Evolutionary conservation across 225 moss, liverwort and hornwort genomes (phyloP), one percentile per base, ranked within the genome.

Genomic region (Straminergon stramineum): DNA sequence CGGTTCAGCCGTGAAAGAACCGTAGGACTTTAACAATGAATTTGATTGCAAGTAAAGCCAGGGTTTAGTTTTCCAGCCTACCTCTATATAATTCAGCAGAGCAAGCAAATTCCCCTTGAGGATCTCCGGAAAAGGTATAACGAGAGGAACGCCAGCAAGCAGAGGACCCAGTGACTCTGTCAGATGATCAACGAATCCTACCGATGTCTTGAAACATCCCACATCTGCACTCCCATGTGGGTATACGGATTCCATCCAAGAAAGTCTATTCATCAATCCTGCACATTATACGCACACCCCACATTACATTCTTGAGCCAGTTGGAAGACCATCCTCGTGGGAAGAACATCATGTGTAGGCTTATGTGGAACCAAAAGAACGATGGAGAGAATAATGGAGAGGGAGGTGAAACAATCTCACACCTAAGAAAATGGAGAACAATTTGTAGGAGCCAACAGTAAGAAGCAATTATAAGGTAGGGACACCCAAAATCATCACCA

Each of bases 161-260:
- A 93, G 84, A 85, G 92, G 81, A 76, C 90, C 93, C 77, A 93
- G 76, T 57, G 93, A 87, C 82, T 93, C 93, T 45, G 93, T 93
- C 41, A 93, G 82, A 85, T 93, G 93, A 87, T 93, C 93, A 37
- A 93, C 84, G 77, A 93, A 93, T 77, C 92, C 93, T 51, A 92
- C 85, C 53, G 93, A 67, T 77, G 93, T 92, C 75, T 92, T 93
- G 85, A 93, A 93, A 82, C 93, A 93, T 87, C 88, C 93, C 80
- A 92, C 86, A 57, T 93, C 93, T 34, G 73, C 43, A 84, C 67
- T 84, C 41, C 48, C 80, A 86, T 92, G 86, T 3, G 93, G 93
- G 45, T 89, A 93, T 56, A 31, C 71, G 51, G 86, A 83, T 85
- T 93, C 93, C 93, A 93, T 92, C 93, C 93, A 93, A 45, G 85